Evolutionary conservation across 2,329 filamentous ascomycete genomes (phyloP).

Genomic region (Chrysoporthe cubensis): DNA sequence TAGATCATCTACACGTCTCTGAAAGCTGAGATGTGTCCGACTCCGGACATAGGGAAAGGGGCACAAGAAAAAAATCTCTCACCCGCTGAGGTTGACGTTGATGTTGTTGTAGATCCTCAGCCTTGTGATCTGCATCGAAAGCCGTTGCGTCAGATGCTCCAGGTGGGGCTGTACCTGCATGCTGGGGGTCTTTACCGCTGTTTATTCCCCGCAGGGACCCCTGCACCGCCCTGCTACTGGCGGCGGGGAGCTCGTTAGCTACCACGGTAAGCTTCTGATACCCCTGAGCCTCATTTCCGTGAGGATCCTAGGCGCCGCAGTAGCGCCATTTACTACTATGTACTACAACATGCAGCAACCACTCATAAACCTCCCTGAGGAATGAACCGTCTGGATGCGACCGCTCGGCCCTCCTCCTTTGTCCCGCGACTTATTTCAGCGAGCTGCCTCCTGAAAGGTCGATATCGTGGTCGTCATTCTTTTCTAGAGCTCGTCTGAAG

Average conservation of each 20-base stretch:
- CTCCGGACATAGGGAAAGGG: background rate
- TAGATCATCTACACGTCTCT: no score
- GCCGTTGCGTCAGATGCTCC: background rate
- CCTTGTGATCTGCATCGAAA: constrained; percentile 19
- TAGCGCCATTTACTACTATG: constrained; percentile 13
- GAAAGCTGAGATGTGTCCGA: no score
- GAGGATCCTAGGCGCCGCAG: constrained; percentile 5
- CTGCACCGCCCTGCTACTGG: background rate
- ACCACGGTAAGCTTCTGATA: background rate
- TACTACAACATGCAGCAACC: background rate
- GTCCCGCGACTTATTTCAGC: background rate
- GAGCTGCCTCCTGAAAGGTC: background rate
- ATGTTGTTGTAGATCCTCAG: constrained; percentile 24
- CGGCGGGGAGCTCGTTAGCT: no score
- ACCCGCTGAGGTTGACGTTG: background rate
- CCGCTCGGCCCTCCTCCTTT: background rate
- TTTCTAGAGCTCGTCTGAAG: background rate
- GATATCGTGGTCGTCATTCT: constrained; percentile 6
- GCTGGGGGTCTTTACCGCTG: constrained; percentile 3
- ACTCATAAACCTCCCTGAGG: constrained; percentile 7
- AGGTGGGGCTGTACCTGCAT: constrained; percentile 11
- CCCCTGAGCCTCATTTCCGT: constrained; percentile 28
- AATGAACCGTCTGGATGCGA: constrained; percentile 14
- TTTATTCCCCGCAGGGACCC: constrained; percentile 13
- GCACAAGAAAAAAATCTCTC: background rate